A percentile compares a stretch with the other conserved stretches of the same genome.
Conservation (phyloP, 140 eudicot species). For the Stevia rebaudiana region DNA sequence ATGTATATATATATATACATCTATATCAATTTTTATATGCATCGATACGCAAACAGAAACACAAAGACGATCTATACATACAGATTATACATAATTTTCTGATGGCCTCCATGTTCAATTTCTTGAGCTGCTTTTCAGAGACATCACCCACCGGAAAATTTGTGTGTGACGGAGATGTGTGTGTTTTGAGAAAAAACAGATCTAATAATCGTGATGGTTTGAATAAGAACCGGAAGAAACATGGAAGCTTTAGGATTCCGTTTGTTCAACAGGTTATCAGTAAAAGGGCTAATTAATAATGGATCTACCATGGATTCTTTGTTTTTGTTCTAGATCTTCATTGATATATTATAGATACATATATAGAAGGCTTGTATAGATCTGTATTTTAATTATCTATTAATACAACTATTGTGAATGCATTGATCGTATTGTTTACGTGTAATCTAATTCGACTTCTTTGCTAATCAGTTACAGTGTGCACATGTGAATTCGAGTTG, state of each 20-base stretch:
- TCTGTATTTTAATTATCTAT: not conserved
- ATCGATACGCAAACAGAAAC: not conserved
- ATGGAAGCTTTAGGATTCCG: constrained; percentile 27
- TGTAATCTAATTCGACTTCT: not conserved
- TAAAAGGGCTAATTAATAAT: constrained; percentile 18
- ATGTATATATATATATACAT: not conserved
- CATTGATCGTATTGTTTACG: too few relatives aligned
- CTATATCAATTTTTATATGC: not conserved
- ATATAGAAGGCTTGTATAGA: constrained; percentile 5
- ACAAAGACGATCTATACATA: constrained; percentile 1
- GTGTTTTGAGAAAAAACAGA: constrained; percentile 26
- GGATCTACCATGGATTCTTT: not conserved
- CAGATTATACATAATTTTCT: not conserved
- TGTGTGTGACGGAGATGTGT: constrained; percentile 38
- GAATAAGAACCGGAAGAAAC: constrained; percentile 25
- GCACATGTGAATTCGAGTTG: not conserved
- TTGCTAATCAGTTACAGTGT: not conserved
- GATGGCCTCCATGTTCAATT: constrained; percentile 31
- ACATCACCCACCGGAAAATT: constrained; percentile 24
- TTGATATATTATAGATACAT: not conserved
- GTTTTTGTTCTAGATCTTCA: constrained; percentile 14
- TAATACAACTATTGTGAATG: not conserved
- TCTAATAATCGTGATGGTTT: constrained; percentile 2
- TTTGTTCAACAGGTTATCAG: constrained; percentile 13
- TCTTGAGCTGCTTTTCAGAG: constrained; percentile 29